Evolutionary conservation across 2,329 filamentous ascomycete genomes (phyloP).

Genomic region (Juglanconis sp.): DNA sequence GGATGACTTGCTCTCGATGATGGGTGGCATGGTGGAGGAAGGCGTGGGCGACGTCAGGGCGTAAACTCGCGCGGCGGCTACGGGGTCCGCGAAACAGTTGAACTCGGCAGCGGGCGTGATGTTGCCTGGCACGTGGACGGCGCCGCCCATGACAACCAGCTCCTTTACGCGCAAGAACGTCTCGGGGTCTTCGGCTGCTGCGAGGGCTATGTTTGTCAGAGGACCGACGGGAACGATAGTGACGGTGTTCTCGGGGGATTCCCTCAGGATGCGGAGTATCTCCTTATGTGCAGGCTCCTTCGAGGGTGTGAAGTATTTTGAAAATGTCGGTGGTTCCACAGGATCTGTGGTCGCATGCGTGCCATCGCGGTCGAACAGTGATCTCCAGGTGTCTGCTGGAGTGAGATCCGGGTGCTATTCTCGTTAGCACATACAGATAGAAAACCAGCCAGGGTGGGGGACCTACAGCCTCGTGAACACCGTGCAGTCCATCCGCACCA

Average conservation of each 20-base stretch:
- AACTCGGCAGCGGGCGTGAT: slow-evolving; percentile 86
- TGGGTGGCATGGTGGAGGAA: slow-evolving; percentile 73
- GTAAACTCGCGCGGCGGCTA: slow-evolving; percentile 73
- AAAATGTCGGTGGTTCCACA: slow-evolving; percentile 42
- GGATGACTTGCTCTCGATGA: slow-evolving; percentile 46
- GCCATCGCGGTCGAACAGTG: slow-evolving; percentile 54
- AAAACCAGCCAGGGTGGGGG: slow-evolving; percentile 2
- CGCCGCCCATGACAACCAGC: slow-evolving; percentile 92
- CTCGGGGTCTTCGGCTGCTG: slow-evolving; percentile 83
- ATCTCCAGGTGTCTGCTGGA: slow-evolving; percentile 70
- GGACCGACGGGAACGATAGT: slow-evolving; percentile 90
- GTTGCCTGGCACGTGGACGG: slow-evolving; percentile 77
- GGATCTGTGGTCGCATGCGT: slow-evolving; percentile 26
- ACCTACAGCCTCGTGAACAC: slow-evolving; percentile 61
- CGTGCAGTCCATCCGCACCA: slow-evolving; percentile 72
- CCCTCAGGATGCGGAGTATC: slow-evolving; percentile 80
- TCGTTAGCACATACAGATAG: slow-evolving; percentile 1
- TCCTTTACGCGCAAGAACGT: slow-evolving; percentile 87
- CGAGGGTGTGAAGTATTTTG: slow-evolving; percentile 71
- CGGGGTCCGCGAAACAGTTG: slow-evolving; percentile 87
- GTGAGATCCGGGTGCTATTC: slow-evolving; percentile 67
- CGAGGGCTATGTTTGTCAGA: slow-evolving; percentile 87
- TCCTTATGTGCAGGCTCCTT: slow-evolving; percentile 73
- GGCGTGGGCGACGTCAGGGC: slow-evolving; percentile 74
- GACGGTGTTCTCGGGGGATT: slow-evolving; percentile 79